These are phyloP conservation scores for Eimeria maxima DNA, from an alignment of 169 alveolate genomes.

Conservation along the genomic window DNA sequence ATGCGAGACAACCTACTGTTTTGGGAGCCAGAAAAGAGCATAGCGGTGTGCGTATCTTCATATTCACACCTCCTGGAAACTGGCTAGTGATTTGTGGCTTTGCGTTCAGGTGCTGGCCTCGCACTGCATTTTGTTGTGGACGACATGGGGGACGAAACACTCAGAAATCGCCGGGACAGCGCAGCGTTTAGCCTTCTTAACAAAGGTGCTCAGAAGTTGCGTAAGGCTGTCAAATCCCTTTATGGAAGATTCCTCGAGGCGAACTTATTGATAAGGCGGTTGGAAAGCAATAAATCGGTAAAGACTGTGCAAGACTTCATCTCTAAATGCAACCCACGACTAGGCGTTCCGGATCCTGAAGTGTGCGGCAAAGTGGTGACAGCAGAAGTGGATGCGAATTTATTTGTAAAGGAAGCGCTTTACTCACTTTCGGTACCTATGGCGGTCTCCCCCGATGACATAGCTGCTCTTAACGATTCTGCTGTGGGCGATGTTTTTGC, in stretches of 20 bases:
- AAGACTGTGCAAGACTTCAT: constrained; percentile 73
- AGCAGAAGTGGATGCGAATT: constrained; percentile 38
- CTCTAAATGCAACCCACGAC: constrained; percentile 31
- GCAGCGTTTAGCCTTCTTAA: constrained; percentile 25
- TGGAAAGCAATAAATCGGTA: constrained; percentile 43
- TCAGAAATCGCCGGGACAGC: constrained; percentile 23
- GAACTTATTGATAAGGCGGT: constrained; percentile 30
- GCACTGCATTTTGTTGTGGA: constrained; percentile 7
- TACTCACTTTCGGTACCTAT: constrained; percentile 45
- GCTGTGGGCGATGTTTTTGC: constrained; percentile 33
- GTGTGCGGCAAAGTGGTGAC: constrained; percentile 78
- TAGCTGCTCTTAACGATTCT: constrained; percentile 22
- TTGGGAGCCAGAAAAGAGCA: background rate
- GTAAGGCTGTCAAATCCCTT: background rate
- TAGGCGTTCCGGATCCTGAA: constrained; percentile 36
- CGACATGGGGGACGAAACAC: constrained; percentile 23
- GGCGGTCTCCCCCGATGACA: constrained; percentile 40
- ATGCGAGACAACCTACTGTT: background rate
- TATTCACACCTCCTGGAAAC: background rate
- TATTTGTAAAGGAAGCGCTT: constrained; percentile 56
- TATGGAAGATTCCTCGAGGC: constrained; percentile 53
- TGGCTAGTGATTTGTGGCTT: background rate
- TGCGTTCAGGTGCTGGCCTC: constrained; percentile 48
- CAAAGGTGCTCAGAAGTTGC: constrained; percentile 2
- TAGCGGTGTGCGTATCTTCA: background rate